Conservation (phyloP, 225 moss, liverwort and hornwort species). For the Sphagnum contortum region DNA sequence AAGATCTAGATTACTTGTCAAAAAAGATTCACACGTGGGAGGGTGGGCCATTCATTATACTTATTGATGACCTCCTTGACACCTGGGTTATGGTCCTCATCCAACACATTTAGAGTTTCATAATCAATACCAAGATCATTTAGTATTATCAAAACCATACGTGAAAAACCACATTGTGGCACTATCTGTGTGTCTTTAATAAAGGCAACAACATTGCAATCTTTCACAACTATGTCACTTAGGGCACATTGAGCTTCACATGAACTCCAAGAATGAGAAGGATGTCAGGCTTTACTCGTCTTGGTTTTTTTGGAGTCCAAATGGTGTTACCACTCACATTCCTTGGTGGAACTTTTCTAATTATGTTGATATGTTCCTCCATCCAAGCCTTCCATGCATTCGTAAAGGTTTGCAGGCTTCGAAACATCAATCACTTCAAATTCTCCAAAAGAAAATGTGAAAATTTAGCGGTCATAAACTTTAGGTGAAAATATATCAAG, state of each 20-base stretch:
- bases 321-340: constrained; percentile 71
- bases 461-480: neutral
- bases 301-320: constrained; percentile 71
- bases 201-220: constrained; percentile 60
- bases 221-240: constrained; percentile 85
- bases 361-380: constrained; percentile 64
- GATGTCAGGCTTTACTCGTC: constrained; percentile 68
- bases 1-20: neutral
- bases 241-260: constrained; percentile 71
- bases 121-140: constrained; percentile 75
- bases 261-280: constrained; percentile 71
- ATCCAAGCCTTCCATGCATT: constrained; percentile 88
- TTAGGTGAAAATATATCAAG: neutral
- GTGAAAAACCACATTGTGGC: constrained; percentile 92
- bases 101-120: constrained; percentile 87
- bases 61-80: constrained; percentile 74
- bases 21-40: constrained; percentile 49
- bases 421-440: constrained; percentile 59
- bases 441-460: constrained; percentile 24
- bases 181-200: constrained; percentile 85
- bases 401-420: constrained; percentile 61
- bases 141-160: constrained; percentile 73
- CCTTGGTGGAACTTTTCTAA: constrained; percentile 71
- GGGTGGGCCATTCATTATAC: constrained; percentile 93
- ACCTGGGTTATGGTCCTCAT: constrained; percentile 79